Evolutionary conservation across 805 yeast species (phyloP).

Genomic region (Yarrowia divulgata): DNA sequence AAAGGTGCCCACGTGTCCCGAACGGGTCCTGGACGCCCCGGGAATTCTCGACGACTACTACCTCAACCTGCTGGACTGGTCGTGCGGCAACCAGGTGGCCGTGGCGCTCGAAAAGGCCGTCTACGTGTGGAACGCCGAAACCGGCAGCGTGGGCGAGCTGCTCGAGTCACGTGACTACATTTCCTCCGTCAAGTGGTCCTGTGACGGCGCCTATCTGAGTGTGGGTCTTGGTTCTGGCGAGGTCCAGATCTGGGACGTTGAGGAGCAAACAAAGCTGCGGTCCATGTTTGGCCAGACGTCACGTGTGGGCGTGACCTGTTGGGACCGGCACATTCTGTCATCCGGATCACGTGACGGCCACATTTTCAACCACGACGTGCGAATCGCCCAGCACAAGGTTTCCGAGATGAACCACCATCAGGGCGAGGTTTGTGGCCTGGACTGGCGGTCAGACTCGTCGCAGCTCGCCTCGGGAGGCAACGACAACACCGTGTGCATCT

Average conservation of each 20-base stretch:
- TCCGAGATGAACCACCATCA: constrained; percentile 67
- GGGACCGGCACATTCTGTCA: constrained; percentile 82
- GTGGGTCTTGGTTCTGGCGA: constrained; percentile 85
- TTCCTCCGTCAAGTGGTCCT: constrained; percentile 86
- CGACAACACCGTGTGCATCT: constrained; percentile 88
- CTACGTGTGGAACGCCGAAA: constrained; percentile 89
- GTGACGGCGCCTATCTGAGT: constrained; percentile 84
- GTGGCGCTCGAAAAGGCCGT: constrained; percentile 85
- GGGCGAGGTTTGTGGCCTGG: constrained; percentile 93
- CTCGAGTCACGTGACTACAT: constrained; percentile 59
- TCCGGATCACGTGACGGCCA: constrained; percentile 90
- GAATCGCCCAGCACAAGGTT: constrained; percentile 78
- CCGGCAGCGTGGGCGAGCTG: constrained; percentile 76
- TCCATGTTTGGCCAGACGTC: constrained; percentile 78
- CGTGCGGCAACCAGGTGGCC: constrained; percentile 78
- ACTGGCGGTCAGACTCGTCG: constrained; percentile 82
- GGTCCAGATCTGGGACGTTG: constrained; percentile 93
- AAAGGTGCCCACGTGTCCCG: constrained; percentile 85
- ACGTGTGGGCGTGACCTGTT: constrained; percentile 81
- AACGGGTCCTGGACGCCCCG: constrained; percentile 94
- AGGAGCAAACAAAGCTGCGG: constrained; percentile 72
- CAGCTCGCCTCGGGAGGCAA: constrained; percentile 93
- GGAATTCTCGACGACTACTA: constrained; percentile 93
- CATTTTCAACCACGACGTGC: constrained; percentile 86
- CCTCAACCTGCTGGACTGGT: constrained; percentile 87